A percentile compares a stretch with the other conserved stretches of the same genome.
phyloP scores from a whole-genome alignment of 768 basidiomycete genomes.

The Suillus alpinus region DNA sequence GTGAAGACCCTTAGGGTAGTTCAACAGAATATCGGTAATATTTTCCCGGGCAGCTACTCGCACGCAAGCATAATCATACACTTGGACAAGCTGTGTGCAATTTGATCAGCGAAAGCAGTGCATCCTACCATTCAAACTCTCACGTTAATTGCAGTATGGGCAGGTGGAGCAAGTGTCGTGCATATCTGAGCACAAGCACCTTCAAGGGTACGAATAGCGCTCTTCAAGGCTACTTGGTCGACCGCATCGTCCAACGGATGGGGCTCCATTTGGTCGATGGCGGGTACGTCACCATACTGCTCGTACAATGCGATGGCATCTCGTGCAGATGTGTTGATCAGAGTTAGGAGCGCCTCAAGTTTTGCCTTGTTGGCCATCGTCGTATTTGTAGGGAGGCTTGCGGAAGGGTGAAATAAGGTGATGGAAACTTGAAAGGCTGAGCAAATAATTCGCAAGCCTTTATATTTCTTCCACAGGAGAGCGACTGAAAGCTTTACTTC shows the following conservation, averaged over 20 bases:
- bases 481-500: not conserved
- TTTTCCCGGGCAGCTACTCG: slow-evolving; percentile 26
- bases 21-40: slow-evolving; percentile 25
- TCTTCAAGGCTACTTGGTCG: slow-evolving; percentile 22
- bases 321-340: slow-evolving; percentile 31
- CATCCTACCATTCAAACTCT: not conserved
- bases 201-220: slow-evolving; percentile 27
- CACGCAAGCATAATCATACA: slow-evolving; percentile 27
- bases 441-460: not conserved
- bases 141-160: slow-evolving; percentile 32
- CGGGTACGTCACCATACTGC: slow-evolving; percentile 26
- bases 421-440: not conserved
- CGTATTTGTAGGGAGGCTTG: not conserved
- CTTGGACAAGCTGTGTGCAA: slow-evolving; percentile 21
- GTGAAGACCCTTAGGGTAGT: slow-evolving; percentile 30
- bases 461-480: not conserved
- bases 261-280: slow-evolving; percentile 31
- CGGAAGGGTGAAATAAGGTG: not conserved
- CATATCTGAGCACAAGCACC: slow-evolving; percentile 37
- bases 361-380: slow-evolving; percentile 18
- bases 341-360: slow-evolving; percentile 25
- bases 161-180: slow-evolving; percentile 32
- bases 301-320: slow-evolving; percentile 34
- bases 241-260: slow-evolving; percentile 34
- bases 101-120: not conserved